phyloP scores from a whole-genome alignment of 257 asterid genomes.

The Schizonepeta tenuifolia region DNA sequence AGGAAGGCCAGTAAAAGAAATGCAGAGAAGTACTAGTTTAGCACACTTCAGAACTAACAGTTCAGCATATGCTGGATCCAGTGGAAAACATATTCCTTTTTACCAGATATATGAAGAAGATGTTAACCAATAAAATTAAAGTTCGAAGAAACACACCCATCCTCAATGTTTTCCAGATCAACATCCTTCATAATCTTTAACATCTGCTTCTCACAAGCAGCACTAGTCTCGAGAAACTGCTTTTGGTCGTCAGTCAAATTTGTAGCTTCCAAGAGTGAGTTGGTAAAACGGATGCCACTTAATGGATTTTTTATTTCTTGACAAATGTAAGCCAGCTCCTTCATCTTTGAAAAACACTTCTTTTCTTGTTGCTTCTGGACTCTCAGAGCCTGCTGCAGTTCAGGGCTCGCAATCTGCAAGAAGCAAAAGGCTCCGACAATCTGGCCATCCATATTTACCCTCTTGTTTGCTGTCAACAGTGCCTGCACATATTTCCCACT shows the following conservation, averaged over 20 bases:
- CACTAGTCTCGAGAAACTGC: slow-evolving; percentile 79
- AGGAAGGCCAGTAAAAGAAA: background rate
- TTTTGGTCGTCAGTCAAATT: slow-evolving; percentile 74
- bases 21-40: too few species aligned
- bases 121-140: background rate
- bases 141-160: slow-evolving; percentile 54
- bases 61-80: too few species aligned
- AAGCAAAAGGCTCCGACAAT: slow-evolving; percentile 88
- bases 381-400: slow-evolving; percentile 63
- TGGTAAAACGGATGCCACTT: slow-evolving; percentile 77
- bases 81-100: too few species aligned
- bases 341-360: slow-evolving; percentile 59
- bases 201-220: slow-evolving; percentile 91
- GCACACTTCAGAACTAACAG: too few species aligned
- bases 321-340: slow-evolving; percentile 83
- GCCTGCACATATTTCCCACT: slow-evolving; percentile 75
- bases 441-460: slow-evolving; percentile 74
- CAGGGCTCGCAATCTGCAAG: slow-evolving; percentile 80
- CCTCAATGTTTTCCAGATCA: slow-evolving; percentile 67
- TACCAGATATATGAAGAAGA: too few species aligned
- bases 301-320: slow-evolving; percentile 83
- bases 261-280: slow-evolving; percentile 73
- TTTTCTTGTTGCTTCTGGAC: slow-evolving; percentile 71
- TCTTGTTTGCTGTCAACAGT: slow-evolving; percentile 76
- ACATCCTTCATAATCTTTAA: slow-evolving; percentile 78